These are phyloP conservation scores for Boletus vinaceobasis DNA, from an alignment of 768 basidiomycete species.

Conservation along the genomic window DNA sequence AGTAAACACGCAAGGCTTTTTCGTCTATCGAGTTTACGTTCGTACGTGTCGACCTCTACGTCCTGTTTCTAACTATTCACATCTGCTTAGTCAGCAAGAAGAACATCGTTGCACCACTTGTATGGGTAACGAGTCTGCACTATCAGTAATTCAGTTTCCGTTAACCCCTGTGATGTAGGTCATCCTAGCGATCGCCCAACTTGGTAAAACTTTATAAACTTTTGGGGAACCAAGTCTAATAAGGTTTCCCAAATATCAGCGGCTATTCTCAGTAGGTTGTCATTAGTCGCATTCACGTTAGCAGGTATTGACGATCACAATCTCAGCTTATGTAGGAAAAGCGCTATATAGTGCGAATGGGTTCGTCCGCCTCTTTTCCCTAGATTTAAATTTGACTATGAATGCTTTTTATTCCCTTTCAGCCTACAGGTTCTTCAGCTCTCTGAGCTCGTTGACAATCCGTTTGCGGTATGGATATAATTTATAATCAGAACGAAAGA, in stretches of 20 bases:
- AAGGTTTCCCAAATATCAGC: too few relatives aligned
- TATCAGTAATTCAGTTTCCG: too few relatives aligned
- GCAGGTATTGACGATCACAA: too few relatives aligned
- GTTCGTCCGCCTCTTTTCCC: neutral
- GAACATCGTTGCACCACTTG: neutral
- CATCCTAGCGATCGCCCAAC: neutral
- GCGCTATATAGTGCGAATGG: neutral
- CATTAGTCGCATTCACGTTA: too few relatives aligned
- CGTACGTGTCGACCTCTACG: too few relatives aligned
- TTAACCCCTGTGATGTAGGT: too few relatives aligned
- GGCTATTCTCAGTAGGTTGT: too few relatives aligned
- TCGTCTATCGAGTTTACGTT: too few relatives aligned
- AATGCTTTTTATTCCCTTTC: neutral
- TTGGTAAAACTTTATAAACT: constrained; percentile 1
- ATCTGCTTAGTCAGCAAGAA: too few relatives aligned
- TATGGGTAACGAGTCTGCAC: neutral
- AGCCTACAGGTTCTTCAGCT: neutral
- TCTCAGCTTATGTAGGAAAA: neutral
- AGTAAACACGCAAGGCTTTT: too few relatives aligned
- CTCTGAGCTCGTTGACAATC: neutral
- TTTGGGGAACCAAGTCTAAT: too few relatives aligned
- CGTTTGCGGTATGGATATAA: neutral
- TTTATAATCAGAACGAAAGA: neutral
- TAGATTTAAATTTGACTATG: neutral
- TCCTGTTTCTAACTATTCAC: too few relatives aligned